Conservation (phyloP, 1,284 basidiomycete genomes). For the Wallemia mellicola region DNA sequence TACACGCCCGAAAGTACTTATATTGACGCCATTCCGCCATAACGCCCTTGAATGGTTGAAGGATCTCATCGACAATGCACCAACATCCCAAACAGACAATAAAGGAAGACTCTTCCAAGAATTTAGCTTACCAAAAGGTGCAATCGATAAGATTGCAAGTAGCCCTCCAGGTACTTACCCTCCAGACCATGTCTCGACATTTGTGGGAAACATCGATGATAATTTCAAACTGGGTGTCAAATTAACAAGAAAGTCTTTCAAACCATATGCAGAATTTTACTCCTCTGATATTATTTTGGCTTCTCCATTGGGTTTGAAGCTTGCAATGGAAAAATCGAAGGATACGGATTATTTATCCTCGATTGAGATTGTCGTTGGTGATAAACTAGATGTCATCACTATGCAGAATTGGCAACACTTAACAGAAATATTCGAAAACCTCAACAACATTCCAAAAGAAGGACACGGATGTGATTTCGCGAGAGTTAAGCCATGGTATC, state of each 20-base stretch:
- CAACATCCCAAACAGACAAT: slow-evolving; percentile 54
- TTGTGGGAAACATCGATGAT: slow-evolving; percentile 92
- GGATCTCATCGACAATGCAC: slow-evolving; percentile 35
- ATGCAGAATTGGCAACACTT: slow-evolving; percentile 99
- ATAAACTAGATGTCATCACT: slow-evolving; percentile 68
- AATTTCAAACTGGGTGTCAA: slow-evolving; percentile 78
- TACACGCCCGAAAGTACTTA: slow-evolving; percentile 72
- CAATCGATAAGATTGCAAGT: slow-evolving; percentile 44
- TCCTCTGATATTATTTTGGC: slow-evolving; percentile 72
- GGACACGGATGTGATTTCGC: slow-evolving; percentile 87
- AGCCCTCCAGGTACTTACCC: slow-evolving; percentile 35
- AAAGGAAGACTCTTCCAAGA: slow-evolving; percentile 48
- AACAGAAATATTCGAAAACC: slow-evolving; percentile 55
- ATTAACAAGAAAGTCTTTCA: slow-evolving; percentile 61
- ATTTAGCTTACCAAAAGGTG: slow-evolving; percentile 49
- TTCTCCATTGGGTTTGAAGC: slow-evolving; percentile 65
- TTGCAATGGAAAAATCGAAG: slow-evolving; percentile 84
- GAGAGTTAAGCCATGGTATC: slow-evolving; percentile 86
- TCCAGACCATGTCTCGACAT: slow-evolving; percentile 66
- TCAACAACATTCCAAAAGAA: slow-evolving; percentile 71
- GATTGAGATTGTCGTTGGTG: slow-evolving; percentile 72
- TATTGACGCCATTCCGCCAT: slow-evolving; percentile 75
- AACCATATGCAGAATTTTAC: slow-evolving; percentile 67
- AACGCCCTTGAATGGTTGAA: slow-evolving; percentile 49
- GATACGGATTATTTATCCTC: slow-evolving; percentile 70